Evolutionary conservation across 768 basidiomycete genomes (phyloP).

Genomic region (Collybia mongolica): DNA sequence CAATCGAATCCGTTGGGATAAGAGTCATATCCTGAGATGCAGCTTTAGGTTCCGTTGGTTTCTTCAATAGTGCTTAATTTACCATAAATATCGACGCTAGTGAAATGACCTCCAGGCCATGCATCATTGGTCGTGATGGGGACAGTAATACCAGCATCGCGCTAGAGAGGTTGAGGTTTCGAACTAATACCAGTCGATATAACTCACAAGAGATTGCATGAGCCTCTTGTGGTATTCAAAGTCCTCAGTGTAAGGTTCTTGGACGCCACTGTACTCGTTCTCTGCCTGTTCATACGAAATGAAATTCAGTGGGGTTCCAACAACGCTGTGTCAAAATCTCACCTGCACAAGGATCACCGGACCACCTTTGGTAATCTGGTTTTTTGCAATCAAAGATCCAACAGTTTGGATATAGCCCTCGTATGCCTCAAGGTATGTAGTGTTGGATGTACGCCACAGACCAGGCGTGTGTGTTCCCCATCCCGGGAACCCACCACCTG

Average conservation of each 20-base stretch:
- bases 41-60: neutral
- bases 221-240: conserved; percentile 35
- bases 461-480: conserved; percentile 53
- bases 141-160: conserved; percentile 41
- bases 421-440: conserved; percentile 47
- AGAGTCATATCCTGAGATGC: conserved; percentile 35
- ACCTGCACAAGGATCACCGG: conserved; percentile 48
- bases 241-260: conserved; percentile 37
- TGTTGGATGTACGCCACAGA: conserved; percentile 41
- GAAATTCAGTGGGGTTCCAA: neutral
- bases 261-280: conserved; percentile 51
- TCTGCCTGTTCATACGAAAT: conserved; percentile 35
- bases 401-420: conserved; percentile 47
- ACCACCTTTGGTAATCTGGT: conserved; percentile 60
- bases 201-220: conserved; percentile 29
- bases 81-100: conserved; percentile 51
- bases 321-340: neutral
- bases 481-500: conserved; percentile 56
- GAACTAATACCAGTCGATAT: neutral
- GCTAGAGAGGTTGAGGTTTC: conserved; percentile 21
- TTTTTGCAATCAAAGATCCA: conserved; percentile 41
- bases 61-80: neutral
- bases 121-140: conserved; percentile 49
- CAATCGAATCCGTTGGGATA: conserved; percentile 60
- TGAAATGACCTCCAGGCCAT: conserved; percentile 42